Evolutionary conservation across 2,329 filamentous ascomycete genomes (phyloP).

Genomic region (Chalaropsis thielavioides): DNA sequence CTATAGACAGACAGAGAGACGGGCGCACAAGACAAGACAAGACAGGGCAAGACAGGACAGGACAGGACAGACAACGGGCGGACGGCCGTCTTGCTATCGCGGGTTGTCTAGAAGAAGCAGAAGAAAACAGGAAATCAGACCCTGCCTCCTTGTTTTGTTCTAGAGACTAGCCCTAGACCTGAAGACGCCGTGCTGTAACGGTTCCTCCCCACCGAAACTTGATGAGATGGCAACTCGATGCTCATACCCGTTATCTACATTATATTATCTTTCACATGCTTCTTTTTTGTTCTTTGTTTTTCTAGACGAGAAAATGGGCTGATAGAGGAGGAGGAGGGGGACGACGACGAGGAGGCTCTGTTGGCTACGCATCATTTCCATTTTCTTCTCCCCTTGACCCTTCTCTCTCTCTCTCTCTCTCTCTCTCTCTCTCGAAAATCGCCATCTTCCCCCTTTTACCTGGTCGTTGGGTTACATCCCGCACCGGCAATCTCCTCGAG

Average conservation of each 20-base stretch:
- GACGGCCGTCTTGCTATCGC: too few relatives aligned
- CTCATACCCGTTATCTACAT: too few relatives aligned
- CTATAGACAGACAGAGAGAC: constrained; percentile 40
- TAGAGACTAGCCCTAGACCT: neutral
- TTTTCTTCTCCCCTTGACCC: constrained; percentile 27
- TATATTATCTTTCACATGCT: neutral
- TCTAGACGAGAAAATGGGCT: neutral
- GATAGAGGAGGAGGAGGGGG: neutral
- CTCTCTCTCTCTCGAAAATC: too few relatives aligned
- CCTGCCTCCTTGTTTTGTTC: neutral
- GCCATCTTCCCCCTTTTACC: constrained; percentile 21
- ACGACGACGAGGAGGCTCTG: too few relatives aligned
- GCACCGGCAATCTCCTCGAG: constrained; percentile 5
- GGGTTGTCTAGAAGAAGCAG: neutral
- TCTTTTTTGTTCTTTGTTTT: neutral
- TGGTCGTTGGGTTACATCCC: constrained; percentile 5
- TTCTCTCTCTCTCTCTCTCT: too few relatives aligned
- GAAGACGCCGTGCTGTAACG: too few relatives aligned
- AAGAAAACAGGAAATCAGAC: neutral
- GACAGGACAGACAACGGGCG: too few relatives aligned
- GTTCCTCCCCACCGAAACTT: neutral
- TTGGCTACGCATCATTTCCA: neutral
- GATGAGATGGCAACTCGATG: too few relatives aligned
- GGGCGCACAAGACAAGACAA: neutral
- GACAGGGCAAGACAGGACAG: too few relatives aligned